Evolutionary conservation across 768 basidiomycete species (phyloP).

Genomic region (Boletus rufocinnamomeus): DNA sequence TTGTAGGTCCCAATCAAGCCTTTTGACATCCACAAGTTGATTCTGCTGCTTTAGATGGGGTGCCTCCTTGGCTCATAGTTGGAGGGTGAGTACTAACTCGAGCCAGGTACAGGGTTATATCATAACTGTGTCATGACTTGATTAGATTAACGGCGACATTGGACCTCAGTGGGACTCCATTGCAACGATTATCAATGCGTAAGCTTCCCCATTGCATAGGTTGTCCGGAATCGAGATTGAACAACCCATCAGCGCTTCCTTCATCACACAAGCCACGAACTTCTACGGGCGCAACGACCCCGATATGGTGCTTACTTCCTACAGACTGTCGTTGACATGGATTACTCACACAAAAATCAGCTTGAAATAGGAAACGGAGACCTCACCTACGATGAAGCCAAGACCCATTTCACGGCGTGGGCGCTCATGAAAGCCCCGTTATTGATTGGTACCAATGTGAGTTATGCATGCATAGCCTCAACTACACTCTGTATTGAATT

Average conservation of each 20-base stretch:
- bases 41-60: constrained; percentile 34
- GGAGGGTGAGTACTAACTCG: constrained; percentile 40
- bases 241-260: constrained; percentile 51
- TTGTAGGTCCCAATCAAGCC: constrained; percentile 47
- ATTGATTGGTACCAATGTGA: constrained; percentile 60
- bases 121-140: neutral
- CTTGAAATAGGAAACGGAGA: constrained; percentile 65
- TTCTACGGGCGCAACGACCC: constrained; percentile 68
- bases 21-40: neutral
- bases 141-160: constrained; percentile 24
- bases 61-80: constrained; percentile 39
- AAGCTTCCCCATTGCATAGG: constrained; percentile 7
- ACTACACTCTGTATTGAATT: neutral
- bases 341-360: constrained; percentile 31
- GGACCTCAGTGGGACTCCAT: constrained; percentile 52
- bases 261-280: constrained; percentile 59
- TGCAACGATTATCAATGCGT: constrained; percentile 57
- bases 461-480: constrained; percentile 17
- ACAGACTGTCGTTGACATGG: neutral
- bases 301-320: constrained; percentile 50
- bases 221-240: neutral
- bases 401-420: constrained; percentile 73
- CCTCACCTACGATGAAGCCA: constrained; percentile 61
- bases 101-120: neutral
- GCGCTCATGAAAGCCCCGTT: constrained; percentile 67